A percentile compares a stretch with the other conserved stretches of the same genome.
Conservation (phyloP, 2,329 filamentous ascomycete species). For the Hymenoscyphus occultus region DNA sequence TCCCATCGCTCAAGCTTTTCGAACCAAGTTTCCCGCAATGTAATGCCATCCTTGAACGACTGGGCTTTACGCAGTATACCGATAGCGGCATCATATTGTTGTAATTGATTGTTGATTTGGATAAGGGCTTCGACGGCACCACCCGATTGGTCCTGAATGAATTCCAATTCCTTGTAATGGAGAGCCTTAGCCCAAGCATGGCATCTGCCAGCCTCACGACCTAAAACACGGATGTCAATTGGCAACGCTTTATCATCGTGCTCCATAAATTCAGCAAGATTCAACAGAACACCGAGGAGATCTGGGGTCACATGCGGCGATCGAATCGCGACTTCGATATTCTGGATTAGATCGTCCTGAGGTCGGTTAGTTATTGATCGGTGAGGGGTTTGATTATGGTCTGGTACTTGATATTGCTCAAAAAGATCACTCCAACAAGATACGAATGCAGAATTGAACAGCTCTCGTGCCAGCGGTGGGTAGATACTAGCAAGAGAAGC, state of each 20-base stretch:
- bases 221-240: constrained; percentile 92
- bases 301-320: constrained; percentile 96
- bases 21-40: constrained; percentile 97
- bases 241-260: constrained; percentile 98
- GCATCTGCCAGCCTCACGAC: constrained; percentile 91
- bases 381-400: neutral
- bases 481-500: constrained; percentile 89
- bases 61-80: constrained; percentile 96
- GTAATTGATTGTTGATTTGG: constrained; percentile 98
- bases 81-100: constrained; percentile 97
- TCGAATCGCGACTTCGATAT: constrained; percentile 92
- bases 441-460: constrained; percentile 99
- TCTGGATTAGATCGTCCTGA: constrained; percentile 82
- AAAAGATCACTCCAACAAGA: constrained; percentile 99
- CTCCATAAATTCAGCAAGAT: constrained; percentile 99
- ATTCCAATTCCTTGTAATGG: constrained; percentile 98
- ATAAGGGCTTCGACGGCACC: constrained; percentile 95
- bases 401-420: constrained; percentile 73
- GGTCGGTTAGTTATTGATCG: constrained; percentile 10
- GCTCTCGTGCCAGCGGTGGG: constrained; percentile 81
- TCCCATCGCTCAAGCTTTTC: constrained; percentile 99
- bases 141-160: constrained; percentile 94
- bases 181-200: constrained; percentile 97
- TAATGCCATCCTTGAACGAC: constrained; percentile 87
- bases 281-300: constrained; percentile 87